Percentiles rank a stretch among this genome's conserved stretches.
Evolutionary conservation across 768 basidiomycete genomes (phyloP).

Genomic region (Candolleomyces eurysporus): DNA sequence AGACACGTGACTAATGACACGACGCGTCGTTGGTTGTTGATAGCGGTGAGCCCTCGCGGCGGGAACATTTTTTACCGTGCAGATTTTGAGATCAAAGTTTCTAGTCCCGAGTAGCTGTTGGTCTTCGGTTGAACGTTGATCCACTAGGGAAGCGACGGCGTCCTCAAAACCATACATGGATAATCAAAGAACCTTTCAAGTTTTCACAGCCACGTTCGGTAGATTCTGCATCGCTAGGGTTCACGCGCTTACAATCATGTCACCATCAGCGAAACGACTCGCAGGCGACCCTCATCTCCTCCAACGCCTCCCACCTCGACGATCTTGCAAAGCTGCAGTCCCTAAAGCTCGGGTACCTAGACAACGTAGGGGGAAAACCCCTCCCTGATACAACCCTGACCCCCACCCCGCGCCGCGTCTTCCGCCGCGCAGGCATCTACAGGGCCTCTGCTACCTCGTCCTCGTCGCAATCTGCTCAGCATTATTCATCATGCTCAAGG

Average conservation of each 20-base stretch:
- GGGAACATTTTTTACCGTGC: no score
- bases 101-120: no score
- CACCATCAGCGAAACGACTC: not conserved
- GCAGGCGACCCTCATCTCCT: not conserved
- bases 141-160: no score
- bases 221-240: no score
- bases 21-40: no score
- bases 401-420: not conserved
- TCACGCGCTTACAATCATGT: not conserved
- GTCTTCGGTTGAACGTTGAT: no score
- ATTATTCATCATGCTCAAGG: not conserved
- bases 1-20: no score
- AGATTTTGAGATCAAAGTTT: no score
- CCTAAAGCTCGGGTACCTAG: not conserved
- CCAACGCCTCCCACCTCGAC: not conserved
- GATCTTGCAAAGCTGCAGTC: not conserved
- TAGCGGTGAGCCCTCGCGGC: no score
- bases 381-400: not conserved
- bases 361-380: not conserved
- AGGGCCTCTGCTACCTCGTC: not conserved
- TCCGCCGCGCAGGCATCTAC: not conserved
- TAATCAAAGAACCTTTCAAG: no score
- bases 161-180: no score
- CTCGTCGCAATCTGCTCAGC: not conserved
- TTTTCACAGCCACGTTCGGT: no score